Base-by-base conservation (phyloP, 306 rosid genomes). In the Medicago ruthenica region DNA sequence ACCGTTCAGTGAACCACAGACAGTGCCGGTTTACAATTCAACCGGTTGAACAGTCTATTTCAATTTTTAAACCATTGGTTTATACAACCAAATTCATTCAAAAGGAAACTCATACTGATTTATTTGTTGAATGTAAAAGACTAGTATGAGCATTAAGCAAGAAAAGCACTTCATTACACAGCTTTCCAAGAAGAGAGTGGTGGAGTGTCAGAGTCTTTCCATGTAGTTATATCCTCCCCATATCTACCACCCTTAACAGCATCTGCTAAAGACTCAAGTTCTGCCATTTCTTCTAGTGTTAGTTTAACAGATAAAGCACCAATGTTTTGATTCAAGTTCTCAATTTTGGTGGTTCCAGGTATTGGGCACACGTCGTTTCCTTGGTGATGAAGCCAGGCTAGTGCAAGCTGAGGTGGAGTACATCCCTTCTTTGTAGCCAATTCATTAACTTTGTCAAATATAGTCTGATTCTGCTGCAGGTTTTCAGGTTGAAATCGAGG, bases 341-440 rank as follows among this genome's bases (percentile, higher is more conserved):
- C 83, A 13, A 85, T 72, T 79, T 90, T 88, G 4, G 98, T 92
- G 39, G 98, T 92, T 85, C 98, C 96, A 0, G 98, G 98, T 14
- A 88, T 90, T 0, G 93, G 91, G 39, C 88, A 83, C 66, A 88
- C 91, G 3, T 88, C 92, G 1, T 80, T 85, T 21, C 96, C 92
- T 57, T 90, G 89, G 72, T 45, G 51, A 45, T 45, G 51, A 45
- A 45, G 51, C 51, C 51, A 45, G 16, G 51, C 51, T 3, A 45
- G 34, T 15, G 89, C 91, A 39, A 86, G 87, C 63, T 88, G 93
- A 15, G 96, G 39, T 1, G 91, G 74, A 15, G 91, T 86, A 79
- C 93, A 90, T 6, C 86, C 91, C 7, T 45, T 45, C 16, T 45
- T 45, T 45, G 51, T 45, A 45, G 51, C 51, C 7, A 45, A 1